Conservation (phyloP, 331 rosid genomes). For the Rosa hybrid region DNA sequence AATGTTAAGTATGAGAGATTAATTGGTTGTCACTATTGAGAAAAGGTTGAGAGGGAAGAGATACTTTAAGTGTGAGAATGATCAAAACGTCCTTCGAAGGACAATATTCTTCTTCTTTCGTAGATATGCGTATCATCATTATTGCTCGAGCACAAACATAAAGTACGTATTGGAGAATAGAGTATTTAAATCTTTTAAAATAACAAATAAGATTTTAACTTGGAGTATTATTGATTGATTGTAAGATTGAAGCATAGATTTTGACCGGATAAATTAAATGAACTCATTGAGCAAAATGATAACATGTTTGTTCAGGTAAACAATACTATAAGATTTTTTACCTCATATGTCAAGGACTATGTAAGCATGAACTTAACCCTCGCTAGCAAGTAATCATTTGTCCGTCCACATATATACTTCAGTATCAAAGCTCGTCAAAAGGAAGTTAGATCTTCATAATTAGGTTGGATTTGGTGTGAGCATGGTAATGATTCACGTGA, state of each 20-base stretch:
- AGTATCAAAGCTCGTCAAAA: neutral
- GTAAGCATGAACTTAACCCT: neutral
- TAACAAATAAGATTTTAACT: neutral
- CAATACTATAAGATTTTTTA: neutral
- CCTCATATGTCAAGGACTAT: neutral
- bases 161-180: neutral
- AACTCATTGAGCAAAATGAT: neutral
- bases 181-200: too few species aligned
- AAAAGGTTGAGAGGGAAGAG: too few species aligned
- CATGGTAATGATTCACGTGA: neutral
- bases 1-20: too few species aligned
- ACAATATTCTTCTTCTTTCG: too few species aligned
- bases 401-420: neutral
- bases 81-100: too few species aligned
- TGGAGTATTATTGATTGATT: neutral
- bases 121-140: too few species aligned
- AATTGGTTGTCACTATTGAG: too few species aligned
- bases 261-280: neutral
- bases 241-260: neutral
- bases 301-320: neutral
- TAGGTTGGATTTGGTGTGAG: neutral
- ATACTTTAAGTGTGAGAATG: too few species aligned
- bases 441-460: conserved; percentile 1
- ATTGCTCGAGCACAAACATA: too few species aligned
- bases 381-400: neutral